Evolutionary conservation across 2,329 filamentous ascomycete species (phyloP), one percentile per base, ranked within the genome.

Genomic region (Shiraia bambusicola): DNA sequence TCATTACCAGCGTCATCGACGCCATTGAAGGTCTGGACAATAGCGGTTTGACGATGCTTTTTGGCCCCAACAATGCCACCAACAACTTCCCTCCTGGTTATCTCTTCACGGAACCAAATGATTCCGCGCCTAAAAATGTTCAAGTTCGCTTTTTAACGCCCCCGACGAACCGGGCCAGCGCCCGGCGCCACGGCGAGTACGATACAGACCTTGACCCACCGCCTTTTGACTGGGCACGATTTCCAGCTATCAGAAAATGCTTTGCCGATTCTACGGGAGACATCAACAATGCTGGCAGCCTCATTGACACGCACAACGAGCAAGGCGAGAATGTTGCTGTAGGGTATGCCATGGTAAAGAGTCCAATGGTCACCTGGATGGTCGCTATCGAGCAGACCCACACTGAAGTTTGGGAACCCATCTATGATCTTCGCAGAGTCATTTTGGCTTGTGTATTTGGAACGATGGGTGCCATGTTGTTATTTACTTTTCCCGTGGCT

Each of bases 371-470:
- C 6, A 81, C 92, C 58, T 96, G 91, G 91, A 82, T 87, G 4
- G 72, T 96, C 3, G 58, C 95, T 2, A 80, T 95, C 1, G 91
- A 95, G 63, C 84, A 93, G 65, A 75, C 81, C 2, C 81, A 82
- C 49, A 65, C 66, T 15, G 90, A 95, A 67, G 88, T 90, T 0
- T 90, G 86, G 70, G 74, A 76, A 6, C 87, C 90, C 0, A 90
- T 95, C 42, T 70, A 75, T 19, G 83, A 81, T 14, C 74, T 95
- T n/a, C 82, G 87, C 14, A 83, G 85, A 34, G 88, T 95, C 36
- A 78, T 96, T 2, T 69, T 95, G 2, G 88, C 82, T 4, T 95
- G 88, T 47, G 86, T 95, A 0, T 94, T 95, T 63, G 88, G 86
- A 1, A 92, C 89, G 0, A 78, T 84, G 10, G 90, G 85, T 0